Conservation (phyloP, 352 stramenopile species). For the Phytophthora sp. region DNA sequence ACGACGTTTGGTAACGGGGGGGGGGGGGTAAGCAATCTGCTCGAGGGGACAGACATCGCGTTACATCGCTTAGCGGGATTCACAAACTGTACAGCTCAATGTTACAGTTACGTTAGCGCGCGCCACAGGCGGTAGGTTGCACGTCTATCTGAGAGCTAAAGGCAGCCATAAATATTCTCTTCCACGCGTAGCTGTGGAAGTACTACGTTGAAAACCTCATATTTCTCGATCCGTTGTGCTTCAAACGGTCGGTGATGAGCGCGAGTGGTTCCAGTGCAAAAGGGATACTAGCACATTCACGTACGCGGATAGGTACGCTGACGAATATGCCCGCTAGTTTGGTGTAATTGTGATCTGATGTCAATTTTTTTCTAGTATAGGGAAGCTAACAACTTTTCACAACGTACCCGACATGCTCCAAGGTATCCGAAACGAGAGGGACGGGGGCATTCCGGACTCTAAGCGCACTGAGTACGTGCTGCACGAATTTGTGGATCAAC, state of each 20-base stretch:
- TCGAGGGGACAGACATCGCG: no score
- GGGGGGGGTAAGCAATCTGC: no score
- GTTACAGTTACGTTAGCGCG: no score
- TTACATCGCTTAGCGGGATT: no score
- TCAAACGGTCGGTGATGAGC: not conserved
- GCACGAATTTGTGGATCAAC: not conserved
- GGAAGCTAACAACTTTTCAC: not conserved
- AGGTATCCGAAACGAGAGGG: not conserved
- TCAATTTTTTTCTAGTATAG: no score
- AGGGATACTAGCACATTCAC: constrained; percentile 7
- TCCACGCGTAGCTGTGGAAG: not conserved
- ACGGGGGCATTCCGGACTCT: not conserved
- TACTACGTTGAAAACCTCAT: constrained; percentile 11
- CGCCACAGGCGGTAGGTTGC: no score
- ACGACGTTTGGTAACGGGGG: no score
- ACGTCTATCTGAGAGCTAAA: not conserved
- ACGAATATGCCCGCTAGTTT: no score
- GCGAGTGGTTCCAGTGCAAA: constrained; percentile 1
- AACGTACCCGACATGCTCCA: not conserved
- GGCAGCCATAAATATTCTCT: constrained; percentile 8
- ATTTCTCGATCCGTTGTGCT: not conserved
- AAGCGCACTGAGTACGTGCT: not conserved
- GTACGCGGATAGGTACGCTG: not conserved
- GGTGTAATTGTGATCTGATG: no score
- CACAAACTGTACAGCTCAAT: no score